Percentiles rank a stretch among this genome's conserved stretches.
Evolutionary conservation across 2,329 filamentous ascomycete species (phyloP).

Genomic region (Aureobasidium leucospermi): DNA sequence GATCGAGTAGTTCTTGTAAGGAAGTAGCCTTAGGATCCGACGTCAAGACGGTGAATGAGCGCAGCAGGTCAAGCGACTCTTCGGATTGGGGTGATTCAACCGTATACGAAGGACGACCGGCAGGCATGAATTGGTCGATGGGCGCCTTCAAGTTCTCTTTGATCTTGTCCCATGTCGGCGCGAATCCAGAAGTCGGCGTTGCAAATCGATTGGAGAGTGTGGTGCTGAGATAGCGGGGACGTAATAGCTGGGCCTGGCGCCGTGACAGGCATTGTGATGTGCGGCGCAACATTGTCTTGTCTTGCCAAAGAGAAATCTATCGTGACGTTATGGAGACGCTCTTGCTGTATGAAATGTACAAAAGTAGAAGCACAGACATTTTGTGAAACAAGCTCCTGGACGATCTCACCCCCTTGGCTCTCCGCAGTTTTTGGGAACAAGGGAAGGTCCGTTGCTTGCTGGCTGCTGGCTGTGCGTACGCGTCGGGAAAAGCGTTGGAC

Average conservation of each 20-base stretch:
- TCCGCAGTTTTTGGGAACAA: constrained; percentile 3
- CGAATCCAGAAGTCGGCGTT: constrained; percentile 6
- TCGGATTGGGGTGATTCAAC: neutral
- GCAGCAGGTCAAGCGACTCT: neutral
- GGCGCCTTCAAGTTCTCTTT: constrained; percentile 2
- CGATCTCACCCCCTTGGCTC: neutral
- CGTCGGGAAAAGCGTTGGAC: constrained; percentile 13
- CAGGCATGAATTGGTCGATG: neutral
- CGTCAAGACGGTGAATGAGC: constrained; percentile 9
- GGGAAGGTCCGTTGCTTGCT: neutral
- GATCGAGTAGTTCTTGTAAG: constrained; percentile 2
- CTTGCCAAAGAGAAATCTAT: neutral
- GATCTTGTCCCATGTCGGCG: constrained; percentile 9
- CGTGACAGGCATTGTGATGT: neutral
- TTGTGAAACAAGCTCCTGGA: constrained; percentile 2
- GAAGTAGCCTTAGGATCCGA: neutral
- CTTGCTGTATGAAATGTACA: neutral
- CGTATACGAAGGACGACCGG: neutral
- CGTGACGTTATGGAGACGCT: neutral
- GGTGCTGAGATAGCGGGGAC: neutral
- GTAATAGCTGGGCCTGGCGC: neutral
- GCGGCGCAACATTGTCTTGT: constrained; percentile 1
- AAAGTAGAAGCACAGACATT: constrained; percentile 2
- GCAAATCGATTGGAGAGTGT: neutral
- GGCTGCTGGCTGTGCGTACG: neutral